A percentile compares a stretch with the other conserved stretches of the same genome.
Evolutionary conservation across 1,284 basidiomycete genomes (phyloP).

Genomic region (Microbotryum saponariae): DNA sequence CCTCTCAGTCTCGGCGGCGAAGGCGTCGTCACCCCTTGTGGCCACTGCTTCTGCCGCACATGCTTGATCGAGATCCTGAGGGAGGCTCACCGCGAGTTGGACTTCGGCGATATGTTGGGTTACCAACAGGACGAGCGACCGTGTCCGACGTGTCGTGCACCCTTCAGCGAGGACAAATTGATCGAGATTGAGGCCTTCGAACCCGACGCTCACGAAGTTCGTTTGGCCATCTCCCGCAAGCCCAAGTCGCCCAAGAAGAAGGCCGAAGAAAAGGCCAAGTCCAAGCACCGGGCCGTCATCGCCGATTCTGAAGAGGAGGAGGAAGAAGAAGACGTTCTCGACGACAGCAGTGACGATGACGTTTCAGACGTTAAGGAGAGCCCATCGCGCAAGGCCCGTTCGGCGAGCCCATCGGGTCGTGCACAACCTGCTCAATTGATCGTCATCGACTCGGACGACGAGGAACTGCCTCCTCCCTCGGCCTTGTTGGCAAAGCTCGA

Average conservation of each 20-base stretch:
- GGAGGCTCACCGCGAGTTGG: background rate
- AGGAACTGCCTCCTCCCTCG: background rate
- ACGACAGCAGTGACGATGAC: background rate
- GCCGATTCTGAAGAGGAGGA: slow-evolving; percentile 10
- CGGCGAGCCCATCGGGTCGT: slow-evolving; percentile 65
- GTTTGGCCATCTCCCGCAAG: background rate
- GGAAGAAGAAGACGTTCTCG: slow-evolving; percentile 56
- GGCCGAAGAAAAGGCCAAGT: background rate
- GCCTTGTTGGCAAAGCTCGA: slow-evolving; percentile 14
- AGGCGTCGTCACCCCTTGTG: slow-evolving; percentile 4
- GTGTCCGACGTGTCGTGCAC: slow-evolving; percentile 9
- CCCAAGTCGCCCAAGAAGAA: no score
- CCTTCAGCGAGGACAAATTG: slow-evolving; percentile 9
- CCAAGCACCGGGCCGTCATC: slow-evolving; percentile 9
- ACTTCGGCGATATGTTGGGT: background rate
- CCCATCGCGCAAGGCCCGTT: background rate
- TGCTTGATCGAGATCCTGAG: background rate
- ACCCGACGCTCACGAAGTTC: slow-evolving; percentile 14
- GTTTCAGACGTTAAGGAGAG: no score
- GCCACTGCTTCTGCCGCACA: slow-evolving; percentile 5
- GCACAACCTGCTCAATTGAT: background rate
- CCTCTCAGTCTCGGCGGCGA: background rate
- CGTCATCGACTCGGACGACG: slow-evolving; percentile 5
- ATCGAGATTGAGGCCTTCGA: slow-evolving; percentile 17
- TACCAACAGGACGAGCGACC: slow-evolving; percentile 1